These are phyloP conservation scores for Escovopsis weberi DNA, from an alignment of 2,329 filamentous ascomycete genomes.

Conservation along the genomic window DNA sequence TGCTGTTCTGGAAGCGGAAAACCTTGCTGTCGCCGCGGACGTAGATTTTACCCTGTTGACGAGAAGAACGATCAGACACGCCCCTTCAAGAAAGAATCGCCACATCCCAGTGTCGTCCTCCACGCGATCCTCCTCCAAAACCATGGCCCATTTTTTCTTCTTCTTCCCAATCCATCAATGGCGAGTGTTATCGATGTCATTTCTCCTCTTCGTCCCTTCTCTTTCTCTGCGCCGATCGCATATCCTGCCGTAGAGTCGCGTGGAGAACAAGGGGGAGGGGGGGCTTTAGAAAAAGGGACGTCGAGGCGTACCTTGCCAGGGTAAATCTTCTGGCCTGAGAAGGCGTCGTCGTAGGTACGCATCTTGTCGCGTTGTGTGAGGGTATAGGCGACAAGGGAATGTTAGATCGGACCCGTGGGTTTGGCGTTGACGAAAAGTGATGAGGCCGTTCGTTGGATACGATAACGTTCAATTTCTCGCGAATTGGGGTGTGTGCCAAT, in stretches of 20 bases:
- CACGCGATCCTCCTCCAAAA: not conserved
- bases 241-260: slow-evolving; percentile 8
- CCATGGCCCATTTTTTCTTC: not conserved
- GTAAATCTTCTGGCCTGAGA: slow-evolving; percentile 54
- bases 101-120: slow-evolving; percentile 13
- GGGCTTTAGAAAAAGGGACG: slow-evolving; percentile 4
- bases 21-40: slow-evolving; percentile 99
- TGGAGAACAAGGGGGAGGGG: slow-evolving; percentile 2
- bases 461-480: slow-evolving; percentile 25
- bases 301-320: slow-evolving; percentile 45
- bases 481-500: slow-evolving; percentile 26
- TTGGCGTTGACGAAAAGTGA: slow-evolving; percentile 22
- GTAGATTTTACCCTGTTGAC: slow-evolving; percentile 87
- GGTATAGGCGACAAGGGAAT: slow-evolving; percentile 26
- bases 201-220: not conserved
- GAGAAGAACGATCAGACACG: slow-evolving; percentile 7
- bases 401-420: slow-evolving; percentile 25
- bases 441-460: slow-evolving; percentile 16
- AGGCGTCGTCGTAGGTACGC: slow-evolving; percentile 53
- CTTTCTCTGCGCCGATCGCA: slow-evolving; percentile 5
- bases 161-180: not conserved
- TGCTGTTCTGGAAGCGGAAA: slow-evolving; percentile 99
- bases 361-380: slow-evolving; percentile 34
- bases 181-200: not conserved
- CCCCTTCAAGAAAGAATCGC: not conserved